Conservation (phyloP, 805 yeast genomes). For the Starmerella bombicola region DNA sequence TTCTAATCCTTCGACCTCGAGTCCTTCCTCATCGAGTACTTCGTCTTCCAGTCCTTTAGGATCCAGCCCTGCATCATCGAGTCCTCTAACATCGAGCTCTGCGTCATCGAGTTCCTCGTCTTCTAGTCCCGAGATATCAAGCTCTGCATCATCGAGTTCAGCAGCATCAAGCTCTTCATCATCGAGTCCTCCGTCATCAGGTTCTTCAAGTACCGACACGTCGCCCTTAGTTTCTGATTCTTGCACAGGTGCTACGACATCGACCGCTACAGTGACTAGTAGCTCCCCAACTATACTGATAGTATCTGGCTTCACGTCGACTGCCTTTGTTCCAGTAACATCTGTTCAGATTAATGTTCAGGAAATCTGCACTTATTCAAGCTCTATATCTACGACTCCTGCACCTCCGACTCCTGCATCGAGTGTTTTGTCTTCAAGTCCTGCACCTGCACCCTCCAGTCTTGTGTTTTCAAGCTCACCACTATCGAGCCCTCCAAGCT, state of each 20-base stretch:
- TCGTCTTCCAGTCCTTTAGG: background rate
- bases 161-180: too few relatives aligned
- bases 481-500: too few relatives aligned
- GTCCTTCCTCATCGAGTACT: background rate
- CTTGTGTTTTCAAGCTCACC: background rate
- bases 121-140: too few relatives aligned
- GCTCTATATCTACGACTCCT: background rate
- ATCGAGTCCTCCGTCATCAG: too few relatives aligned
- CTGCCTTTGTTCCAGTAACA: too few relatives aligned
- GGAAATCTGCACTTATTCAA: background rate
- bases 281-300: background rate
- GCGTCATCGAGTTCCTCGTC: too few relatives aligned
- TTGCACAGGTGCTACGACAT: background rate
- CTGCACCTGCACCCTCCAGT: background rate
- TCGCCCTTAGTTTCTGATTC: background rate
- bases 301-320: too few relatives aligned
- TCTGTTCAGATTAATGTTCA: background rate
- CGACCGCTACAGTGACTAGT: conserved; percentile 1
- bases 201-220: background rate
- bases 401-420: conserved; percentile 1
- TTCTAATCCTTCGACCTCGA: background rate
- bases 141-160: too few relatives aligned
- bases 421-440: background rate
- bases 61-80: background rate
- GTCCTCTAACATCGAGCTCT: too few relatives aligned